Evolutionary conservation across 2,329 filamentous ascomycete species (phyloP), one percentile per base, ranked within the genome.

Genomic region (Fusarium pseudoanthophilum): DNA sequence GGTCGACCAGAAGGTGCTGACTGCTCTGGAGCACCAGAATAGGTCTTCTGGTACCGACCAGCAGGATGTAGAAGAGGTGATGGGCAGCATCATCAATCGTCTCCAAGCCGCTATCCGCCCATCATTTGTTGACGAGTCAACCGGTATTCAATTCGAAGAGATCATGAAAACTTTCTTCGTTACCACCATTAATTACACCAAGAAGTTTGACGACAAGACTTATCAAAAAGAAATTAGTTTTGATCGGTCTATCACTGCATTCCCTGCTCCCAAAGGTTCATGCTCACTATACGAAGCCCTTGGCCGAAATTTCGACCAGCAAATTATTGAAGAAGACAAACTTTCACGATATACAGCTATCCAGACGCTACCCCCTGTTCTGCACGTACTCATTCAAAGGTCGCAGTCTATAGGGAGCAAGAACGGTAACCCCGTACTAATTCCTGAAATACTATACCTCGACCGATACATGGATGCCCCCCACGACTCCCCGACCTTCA

Each of bases 31-130:
- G 75, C 84, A 83, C 76, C 84, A 83, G 78, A 84, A 84, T 61
- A 72, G 84, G 77, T 83, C 82, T 37, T 85, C 85, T 15, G 87
- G 87, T 6, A 89, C 87, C 1, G 86, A 94, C 39, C 96, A 99
- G 79, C 95, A 99, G 83, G 96, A 99, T 82, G 95, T 98, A 9
- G 95, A 95, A 18, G 96, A 99, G 82, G 95, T 98, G 51, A 95
- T 98, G 84, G 94, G 94, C 66, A 96, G 95, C 77, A 93, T 97
- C 32, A 90, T 98, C 66, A 95, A 95, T 78, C 92, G 96, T 57
- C 86, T 98, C n/a, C 93, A 96, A 78, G 95, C 93, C 59, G 95
- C 95, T 5, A 95, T 98, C 78, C 91, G 88, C 64, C 89, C 94
- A 11, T 88, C 87, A n/a, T 88, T 87, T 7, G 90, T 93, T 67